Conservation (phyloP, 768 basidiomycete species). For the Floccularia luteovirens region DNA sequence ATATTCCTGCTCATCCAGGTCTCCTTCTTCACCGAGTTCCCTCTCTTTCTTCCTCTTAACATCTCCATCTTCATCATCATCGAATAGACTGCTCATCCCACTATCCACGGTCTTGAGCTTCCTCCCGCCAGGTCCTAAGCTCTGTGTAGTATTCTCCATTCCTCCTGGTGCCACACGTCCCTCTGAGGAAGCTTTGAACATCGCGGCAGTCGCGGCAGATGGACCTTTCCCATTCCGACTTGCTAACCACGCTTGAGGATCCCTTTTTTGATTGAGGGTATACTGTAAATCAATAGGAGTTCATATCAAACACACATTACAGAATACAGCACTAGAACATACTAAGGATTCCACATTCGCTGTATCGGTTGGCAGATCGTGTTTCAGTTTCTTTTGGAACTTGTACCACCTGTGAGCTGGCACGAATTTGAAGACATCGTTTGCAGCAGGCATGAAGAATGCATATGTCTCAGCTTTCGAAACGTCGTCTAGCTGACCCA, state of each 20-base stretch:
- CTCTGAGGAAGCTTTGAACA: conserved; percentile 62
- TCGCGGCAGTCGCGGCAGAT: conserved; percentile 55
- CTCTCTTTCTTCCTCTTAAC: conserved; percentile 37
- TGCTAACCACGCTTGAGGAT: conserved; percentile 67
- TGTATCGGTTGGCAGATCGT: conserved; percentile 61
- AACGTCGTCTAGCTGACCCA: conserved; percentile 75
- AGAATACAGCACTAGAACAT: conserved; percentile 13
- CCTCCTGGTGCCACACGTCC: conserved; percentile 31
- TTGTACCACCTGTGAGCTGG: conserved; percentile 89
- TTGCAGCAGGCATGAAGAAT: conserved; percentile 79
- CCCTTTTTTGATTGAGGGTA: conserved; percentile 63
- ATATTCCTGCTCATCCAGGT: conserved; percentile 74
- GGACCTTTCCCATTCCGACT: conserved; percentile 48
- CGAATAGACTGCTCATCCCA: conserved; percentile 52
- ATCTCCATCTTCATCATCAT: conserved; percentile 58
- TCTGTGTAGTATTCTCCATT: conserved; percentile 42
- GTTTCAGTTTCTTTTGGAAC: conserved; percentile 79
- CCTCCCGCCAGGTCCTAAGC: conserved; percentile 64
- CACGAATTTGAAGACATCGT: conserved; percentile 82
- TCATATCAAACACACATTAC: conserved; percentile 10
- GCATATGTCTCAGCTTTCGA: conserved; percentile 65
- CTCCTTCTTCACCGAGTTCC: conserved; percentile 70
- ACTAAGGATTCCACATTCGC: conserved; percentile 63
- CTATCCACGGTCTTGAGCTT: conserved; percentile 63
- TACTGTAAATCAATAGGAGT: conserved; percentile 23